Evolutionary conservation across 2,329 filamentous ascomycete genomes (phyloP).

Genomic region (Sphaceloma murrayae): DNA sequence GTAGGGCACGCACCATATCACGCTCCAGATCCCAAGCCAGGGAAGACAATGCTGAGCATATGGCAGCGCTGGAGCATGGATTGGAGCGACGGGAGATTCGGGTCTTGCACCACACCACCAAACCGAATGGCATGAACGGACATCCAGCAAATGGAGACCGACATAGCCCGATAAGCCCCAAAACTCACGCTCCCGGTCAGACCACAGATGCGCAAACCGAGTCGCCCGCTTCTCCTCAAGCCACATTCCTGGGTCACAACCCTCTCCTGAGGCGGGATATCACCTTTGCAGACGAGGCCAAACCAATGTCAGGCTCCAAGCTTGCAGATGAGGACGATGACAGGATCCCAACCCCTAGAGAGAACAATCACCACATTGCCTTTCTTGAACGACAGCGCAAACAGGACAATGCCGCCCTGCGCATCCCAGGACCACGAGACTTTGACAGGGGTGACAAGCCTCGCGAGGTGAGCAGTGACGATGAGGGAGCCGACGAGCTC

Average conservation of each 20-base stretch:
- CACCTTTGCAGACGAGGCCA: conserved; percentile 59
- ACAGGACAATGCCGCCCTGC: conserved; percentile 62
- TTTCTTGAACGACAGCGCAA: conserved; percentile 73
- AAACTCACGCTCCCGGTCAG: conserved; percentile 6
- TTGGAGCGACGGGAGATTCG: conserved; percentile 58
- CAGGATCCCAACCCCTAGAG: conserved; percentile 43
- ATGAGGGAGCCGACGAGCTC: conserved; percentile 28
- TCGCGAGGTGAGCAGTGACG: conserved; percentile 44
- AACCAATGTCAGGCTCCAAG: too few relatives aligned
- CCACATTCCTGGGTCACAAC: conserved; percentile 24
- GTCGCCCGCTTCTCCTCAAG: conserved; percentile 8
- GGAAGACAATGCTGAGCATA: conserved; percentile 35
- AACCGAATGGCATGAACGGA: conserved; percentile 45
- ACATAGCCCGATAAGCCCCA: conserved; percentile 10
- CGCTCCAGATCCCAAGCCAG: conserved; percentile 40
- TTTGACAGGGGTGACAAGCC: conserved; percentile 74
- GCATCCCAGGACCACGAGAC: conserved; percentile 86
- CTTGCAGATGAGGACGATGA: conserved; percentile 36
- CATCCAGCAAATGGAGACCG: conserved; percentile 40
- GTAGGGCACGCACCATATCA: conserved; percentile 55
- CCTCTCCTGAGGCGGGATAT: conserved; percentile 41
- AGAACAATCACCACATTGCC: conserved; percentile 72
- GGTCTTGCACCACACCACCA: conserved; percentile 51
- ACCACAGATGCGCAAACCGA: not conserved
- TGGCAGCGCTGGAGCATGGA: conserved; percentile 47